phyloP scores from a whole-genome alignment of 2,329 filamentous ascomycete species.

The Monilinia vaccinii-corymbosi region DNA sequence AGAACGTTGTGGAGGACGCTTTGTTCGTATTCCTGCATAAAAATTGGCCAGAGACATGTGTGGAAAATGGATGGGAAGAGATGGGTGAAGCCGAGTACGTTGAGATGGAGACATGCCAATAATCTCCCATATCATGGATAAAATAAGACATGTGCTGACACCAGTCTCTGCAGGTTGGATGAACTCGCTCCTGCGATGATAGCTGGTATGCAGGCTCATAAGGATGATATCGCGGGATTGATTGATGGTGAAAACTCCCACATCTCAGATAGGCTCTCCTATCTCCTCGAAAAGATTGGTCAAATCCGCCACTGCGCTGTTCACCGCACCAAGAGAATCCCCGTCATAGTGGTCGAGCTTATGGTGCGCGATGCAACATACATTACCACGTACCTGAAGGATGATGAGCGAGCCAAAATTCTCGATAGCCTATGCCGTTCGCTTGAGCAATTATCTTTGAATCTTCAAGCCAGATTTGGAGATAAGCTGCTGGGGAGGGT shows the following conservation, averaged over 20 bases:
- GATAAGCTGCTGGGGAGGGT: neutral
- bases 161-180: neutral
- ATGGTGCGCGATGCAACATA: neutral
- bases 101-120: neutral
- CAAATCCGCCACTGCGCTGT: neutral
- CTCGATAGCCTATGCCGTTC: neutral
- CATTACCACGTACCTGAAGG: neutral
- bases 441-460: neutral
- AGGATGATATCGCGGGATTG: neutral
- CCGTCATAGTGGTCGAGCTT: neutral
- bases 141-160: neutral
- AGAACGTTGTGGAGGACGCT: neutral
- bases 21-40: neutral
- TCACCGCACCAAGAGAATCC: neutral
- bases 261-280: neutral
- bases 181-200: neutral
- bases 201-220: neutral
- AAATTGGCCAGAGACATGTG: neutral
- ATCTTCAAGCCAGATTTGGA: neutral
- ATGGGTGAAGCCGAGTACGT: neutral
- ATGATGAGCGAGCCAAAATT: neutral
- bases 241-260: neutral
- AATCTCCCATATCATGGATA: no score
- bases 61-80: conserved; percentile 3
- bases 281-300: neutral